A percentile compares a stretch with the other conserved stretches of the same genome.
These are phyloP conservation scores for Rutstroemia sp. DNA, from an alignment of 2,329 filamentous ascomycete species.

Conservation along the genomic window DNA sequence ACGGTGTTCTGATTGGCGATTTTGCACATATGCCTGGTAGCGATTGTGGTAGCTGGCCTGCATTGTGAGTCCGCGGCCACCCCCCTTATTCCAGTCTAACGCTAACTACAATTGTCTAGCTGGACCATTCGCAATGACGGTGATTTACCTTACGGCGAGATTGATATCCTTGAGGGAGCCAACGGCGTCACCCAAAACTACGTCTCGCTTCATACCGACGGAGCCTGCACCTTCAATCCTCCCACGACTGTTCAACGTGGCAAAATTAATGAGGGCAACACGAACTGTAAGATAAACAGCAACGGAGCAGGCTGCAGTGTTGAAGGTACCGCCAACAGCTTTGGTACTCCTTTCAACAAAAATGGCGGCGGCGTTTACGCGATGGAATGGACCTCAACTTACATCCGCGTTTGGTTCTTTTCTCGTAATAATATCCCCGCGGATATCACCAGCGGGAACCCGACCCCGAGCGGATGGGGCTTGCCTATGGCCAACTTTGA, in stretches of 20 bases:
- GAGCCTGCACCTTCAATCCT: slow-evolving; percentile 15
- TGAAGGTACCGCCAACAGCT: slow-evolving; percentile 31
- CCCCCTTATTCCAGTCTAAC: not conserved
- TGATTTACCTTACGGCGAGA: slow-evolving; percentile 20
- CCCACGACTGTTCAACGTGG: slow-evolving; percentile 10
- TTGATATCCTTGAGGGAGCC: slow-evolving; percentile 45
- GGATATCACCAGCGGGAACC: slow-evolving; percentile 50
- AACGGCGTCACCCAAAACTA: slow-evolving; percentile 36
- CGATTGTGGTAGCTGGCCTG: slow-evolving; percentile 67
- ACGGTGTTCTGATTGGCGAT: slow-evolving; percentile 64
- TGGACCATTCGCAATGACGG: slow-evolving; percentile 19
- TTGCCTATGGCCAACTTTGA: slow-evolving; percentile 55
- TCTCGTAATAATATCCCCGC: slow-evolving; percentile 66
- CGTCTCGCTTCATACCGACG: slow-evolving; percentile 19
- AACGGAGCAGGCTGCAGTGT: slow-evolving; percentile 35
- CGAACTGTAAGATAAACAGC: slow-evolving; percentile 29
- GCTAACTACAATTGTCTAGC: slow-evolving; percentile 7
- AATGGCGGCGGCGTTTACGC: slow-evolving; percentile 43
- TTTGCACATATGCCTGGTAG: slow-evolving; percentile 67
- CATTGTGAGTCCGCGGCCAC: slow-evolving; percentile 39
- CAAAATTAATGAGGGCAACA: slow-evolving; percentile 30
- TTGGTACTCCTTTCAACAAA: slow-evolving; percentile 21
- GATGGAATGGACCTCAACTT: slow-evolving; percentile 47
- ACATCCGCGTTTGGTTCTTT: slow-evolving; percentile 45
- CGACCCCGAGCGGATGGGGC: slow-evolving; percentile 62